Evolutionary conservation across 148 eudicot genomes (phyloP).

Genomic region (Silene latifolia): DNA sequence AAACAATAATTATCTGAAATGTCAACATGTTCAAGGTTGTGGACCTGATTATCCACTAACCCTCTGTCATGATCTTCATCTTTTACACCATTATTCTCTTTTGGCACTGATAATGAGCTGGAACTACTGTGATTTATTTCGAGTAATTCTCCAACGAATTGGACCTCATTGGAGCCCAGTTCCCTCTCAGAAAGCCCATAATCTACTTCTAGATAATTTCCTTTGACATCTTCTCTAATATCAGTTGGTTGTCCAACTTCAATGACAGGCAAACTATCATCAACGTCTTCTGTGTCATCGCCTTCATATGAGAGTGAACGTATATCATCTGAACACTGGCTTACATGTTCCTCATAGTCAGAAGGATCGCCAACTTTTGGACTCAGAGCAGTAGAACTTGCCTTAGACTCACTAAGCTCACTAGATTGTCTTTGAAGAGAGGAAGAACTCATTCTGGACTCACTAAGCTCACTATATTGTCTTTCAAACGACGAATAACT

Average conservation of each 20-base stretch:
- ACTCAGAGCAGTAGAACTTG: constrained; percentile 27
- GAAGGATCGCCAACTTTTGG: constrained; percentile 27
- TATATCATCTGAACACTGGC: constrained; percentile 27
- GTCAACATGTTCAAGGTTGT: constrained; percentile 12
- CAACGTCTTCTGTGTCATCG: constrained; percentile 19
- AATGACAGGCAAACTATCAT: constrained; percentile 21
- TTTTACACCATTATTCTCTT: constrained; percentile 19
- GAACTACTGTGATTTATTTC: constrained; percentile 24
- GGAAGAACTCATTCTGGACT: constrained; percentile 34
- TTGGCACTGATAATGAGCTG: constrained; percentile 18
- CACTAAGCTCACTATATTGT: constrained; percentile 41
- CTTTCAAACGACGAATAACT: constrained; percentile 39
- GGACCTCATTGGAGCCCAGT: constrained; percentile 17
- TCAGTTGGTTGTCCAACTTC: constrained; percentile 22
- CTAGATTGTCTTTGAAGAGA: constrained; percentile 40
- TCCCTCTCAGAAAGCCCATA: constrained; percentile 22
- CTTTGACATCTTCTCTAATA: constrained; percentile 10
- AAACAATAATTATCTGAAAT: constrained; percentile 5
- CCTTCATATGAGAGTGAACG: constrained; percentile 24
- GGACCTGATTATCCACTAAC: constrained; percentile 14
- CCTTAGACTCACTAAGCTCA: constrained; percentile 44
- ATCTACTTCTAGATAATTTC: constrained; percentile 17
- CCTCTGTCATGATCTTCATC: constrained; percentile 22
- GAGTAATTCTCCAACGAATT: constrained; percentile 10
- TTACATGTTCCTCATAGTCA: constrained; percentile 29